phyloP scores from a whole-genome alignment of 2,329 filamentous ascomycete species.

The Lachnellula cervina region DNA sequence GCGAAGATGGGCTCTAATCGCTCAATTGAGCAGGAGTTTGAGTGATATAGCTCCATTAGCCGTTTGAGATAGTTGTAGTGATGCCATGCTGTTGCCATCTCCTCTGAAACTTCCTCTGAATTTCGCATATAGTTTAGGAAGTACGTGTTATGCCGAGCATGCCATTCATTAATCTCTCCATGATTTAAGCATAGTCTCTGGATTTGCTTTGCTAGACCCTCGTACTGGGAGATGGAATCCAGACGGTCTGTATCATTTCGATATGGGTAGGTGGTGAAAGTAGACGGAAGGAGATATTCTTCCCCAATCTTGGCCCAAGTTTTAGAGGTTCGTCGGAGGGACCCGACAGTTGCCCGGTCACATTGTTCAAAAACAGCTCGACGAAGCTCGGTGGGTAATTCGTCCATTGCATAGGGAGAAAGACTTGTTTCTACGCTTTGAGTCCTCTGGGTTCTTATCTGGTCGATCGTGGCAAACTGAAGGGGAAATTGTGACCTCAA shows the following conservation, averaged over 20 bases:
- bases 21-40: slow-evolving; percentile 15
- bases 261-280: slow-evolving; percentile 19
- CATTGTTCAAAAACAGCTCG: slow-evolving; percentile 16
- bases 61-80: slow-evolving; percentile 29
- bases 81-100: slow-evolving; percentile 29
- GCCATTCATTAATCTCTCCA: slow-evolving; percentile 28
- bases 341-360: slow-evolving; percentile 14
- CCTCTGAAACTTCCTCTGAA: slow-evolving; percentile 23
- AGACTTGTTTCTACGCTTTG: neutral
- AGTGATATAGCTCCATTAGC: slow-evolving; percentile 25
- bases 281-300: slow-evolving; percentile 22
- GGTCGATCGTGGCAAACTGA: too few relatives aligned
- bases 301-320: slow-evolving; percentile 21
- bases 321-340: slow-evolving; percentile 19
- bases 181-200: slow-evolving; percentile 20
- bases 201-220: slow-evolving; percentile 20
- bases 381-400: slow-evolving; percentile 22
- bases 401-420: slow-evolving; percentile 14
- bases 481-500: too few relatives aligned
- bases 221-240: slow-evolving; percentile 17
- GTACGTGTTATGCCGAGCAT: slow-evolving; percentile 29
- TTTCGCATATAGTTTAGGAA: slow-evolving; percentile 26
- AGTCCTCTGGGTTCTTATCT: too few relatives aligned
- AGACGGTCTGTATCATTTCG: slow-evolving; percentile 23
- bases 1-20: slow-evolving; percentile 16